phyloP scores from a whole-genome alignment of 1,284 basidiomycete genomes.

The Chondrostereum purpureum region DNA sequence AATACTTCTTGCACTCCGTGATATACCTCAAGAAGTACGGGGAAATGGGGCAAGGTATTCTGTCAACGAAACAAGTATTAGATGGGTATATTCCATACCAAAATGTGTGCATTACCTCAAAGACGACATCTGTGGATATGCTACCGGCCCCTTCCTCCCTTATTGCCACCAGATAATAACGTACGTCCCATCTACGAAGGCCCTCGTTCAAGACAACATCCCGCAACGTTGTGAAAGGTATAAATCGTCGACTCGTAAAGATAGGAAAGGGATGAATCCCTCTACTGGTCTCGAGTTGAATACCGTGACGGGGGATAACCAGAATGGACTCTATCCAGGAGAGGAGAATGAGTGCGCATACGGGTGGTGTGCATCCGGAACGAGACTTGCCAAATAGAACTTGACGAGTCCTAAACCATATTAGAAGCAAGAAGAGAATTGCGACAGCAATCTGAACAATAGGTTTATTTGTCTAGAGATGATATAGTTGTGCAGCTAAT shows the following conservation, averaged over 20 bases:
- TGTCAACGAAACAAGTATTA: conserved; percentile 22
- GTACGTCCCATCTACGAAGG: conserved; percentile 60
- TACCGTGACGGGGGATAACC: conserved; percentile 55
- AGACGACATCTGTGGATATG: conserved; percentile 41
- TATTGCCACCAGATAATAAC: conserved; percentile 58
- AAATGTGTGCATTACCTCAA: conserved; percentile 32
- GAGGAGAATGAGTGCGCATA: too few relatives aligned
- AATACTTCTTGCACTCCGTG: conserved; percentile 43
- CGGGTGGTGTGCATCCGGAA: too few relatives aligned
- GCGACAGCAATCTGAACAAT: too few relatives aligned
- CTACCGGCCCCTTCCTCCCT: conserved; percentile 23
- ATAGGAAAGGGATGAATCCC: conserved; percentile 44
- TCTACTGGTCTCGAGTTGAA: conserved; percentile 64
- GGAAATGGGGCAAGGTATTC: conserved; percentile 60
- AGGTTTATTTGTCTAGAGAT: too few relatives aligned
- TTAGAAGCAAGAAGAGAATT: conserved; percentile 12
- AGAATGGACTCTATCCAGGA: conserved; percentile 66
- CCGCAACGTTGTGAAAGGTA: conserved; percentile 45
- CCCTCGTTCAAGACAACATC: conserved; percentile 73
- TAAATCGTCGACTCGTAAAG: conserved; percentile 46
- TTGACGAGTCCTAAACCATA: conserved; percentile 35
- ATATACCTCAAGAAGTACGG: conserved; percentile 54
- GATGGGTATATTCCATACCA: conserved; percentile 5
- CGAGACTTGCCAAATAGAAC: conserved; percentile 51
- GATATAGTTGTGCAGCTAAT: too few relatives aligned